phyloP scores from a whole-genome alignment of 306 rosid species.

The Castanea sativa region DNA sequence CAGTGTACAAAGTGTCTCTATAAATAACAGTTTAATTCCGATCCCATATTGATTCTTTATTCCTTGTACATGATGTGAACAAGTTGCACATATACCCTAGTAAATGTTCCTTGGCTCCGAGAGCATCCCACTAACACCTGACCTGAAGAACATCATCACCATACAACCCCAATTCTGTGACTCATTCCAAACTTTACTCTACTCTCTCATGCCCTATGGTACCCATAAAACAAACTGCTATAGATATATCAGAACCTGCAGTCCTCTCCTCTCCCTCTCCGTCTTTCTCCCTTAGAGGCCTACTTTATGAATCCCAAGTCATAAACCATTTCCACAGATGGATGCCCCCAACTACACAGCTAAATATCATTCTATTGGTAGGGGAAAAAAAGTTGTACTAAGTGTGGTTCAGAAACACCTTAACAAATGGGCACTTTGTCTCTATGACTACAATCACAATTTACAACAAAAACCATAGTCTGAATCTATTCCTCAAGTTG shows the following conservation, averaged over 20 bases:
- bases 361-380: neutral
- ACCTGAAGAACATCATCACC: neutral
- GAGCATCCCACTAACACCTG: neutral
- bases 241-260: neutral
- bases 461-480: neutral
- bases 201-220: neutral
- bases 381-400: too few relatives aligned
- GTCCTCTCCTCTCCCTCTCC: neutral
- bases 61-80: neutral
- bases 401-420: too few relatives aligned
- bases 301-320: neutral
- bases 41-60: neutral
- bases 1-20: neutral
- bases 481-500: neutral
- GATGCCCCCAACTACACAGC: neutral
- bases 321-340: neutral
- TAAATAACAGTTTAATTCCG: too few relatives aligned
- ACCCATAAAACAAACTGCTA: neutral
- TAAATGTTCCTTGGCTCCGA: neutral
- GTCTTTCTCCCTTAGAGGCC: neutral
- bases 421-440: neutral
- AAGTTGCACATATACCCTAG: neutral
- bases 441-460: too few relatives aligned
- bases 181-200: neutral
- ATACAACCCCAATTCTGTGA: neutral